Conservation (phyloP, 495 filamentous ascomycete genomes). For the Penicillium robsamsonii region DNA sequence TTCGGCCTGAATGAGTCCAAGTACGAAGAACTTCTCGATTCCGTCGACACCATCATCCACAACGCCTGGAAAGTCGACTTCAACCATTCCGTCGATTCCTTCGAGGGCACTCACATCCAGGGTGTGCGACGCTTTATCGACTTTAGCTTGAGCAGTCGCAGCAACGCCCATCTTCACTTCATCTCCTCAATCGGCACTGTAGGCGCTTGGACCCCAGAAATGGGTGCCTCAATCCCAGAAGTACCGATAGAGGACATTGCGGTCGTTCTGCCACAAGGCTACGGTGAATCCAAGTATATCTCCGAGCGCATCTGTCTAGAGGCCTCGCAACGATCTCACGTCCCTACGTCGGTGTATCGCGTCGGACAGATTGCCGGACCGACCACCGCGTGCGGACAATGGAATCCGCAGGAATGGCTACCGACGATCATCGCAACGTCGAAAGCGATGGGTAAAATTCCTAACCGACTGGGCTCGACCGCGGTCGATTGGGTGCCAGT, state of each 20-base stretch:
- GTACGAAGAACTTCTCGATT: slow-evolving; percentile 41
- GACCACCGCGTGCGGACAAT: slow-evolving; percentile 24
- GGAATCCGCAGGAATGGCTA: slow-evolving; percentile 42
- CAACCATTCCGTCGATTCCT: slow-evolving; percentile 54
- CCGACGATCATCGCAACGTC: slow-evolving; percentile 38
- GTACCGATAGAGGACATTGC: slow-evolving; percentile 41
- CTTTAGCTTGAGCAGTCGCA: slow-evolving; percentile 44
- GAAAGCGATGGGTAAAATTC: slow-evolving; percentile 25
- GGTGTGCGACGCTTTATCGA: slow-evolving; percentile 54
- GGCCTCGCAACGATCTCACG: slow-evolving; percentile 34
- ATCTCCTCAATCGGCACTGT: slow-evolving; percentile 54
- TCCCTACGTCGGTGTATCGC: slow-evolving; percentile 50
- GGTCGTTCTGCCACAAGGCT: slow-evolving; percentile 41
- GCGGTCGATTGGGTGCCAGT: slow-evolving; percentile 29
- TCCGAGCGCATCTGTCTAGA: slow-evolving; percentile 52
- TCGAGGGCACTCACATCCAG: slow-evolving; percentile 53
- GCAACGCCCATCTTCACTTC: slow-evolving; percentile 53
- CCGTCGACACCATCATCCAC: slow-evolving; percentile 56
- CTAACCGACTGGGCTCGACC: slow-evolving; percentile 19
- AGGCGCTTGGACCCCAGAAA: slow-evolving; percentile 30
- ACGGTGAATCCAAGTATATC: slow-evolving; percentile 57
- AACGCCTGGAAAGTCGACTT: slow-evolving; percentile 67
- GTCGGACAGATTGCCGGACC: slow-evolving; percentile 61
- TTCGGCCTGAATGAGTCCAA: slow-evolving; percentile 45
- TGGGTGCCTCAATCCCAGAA: slow-evolving; percentile 47